phyloP scores from a whole-genome alignment of 2,329 filamentous ascomycete species.

The Fusarium transvaalense region DNA sequence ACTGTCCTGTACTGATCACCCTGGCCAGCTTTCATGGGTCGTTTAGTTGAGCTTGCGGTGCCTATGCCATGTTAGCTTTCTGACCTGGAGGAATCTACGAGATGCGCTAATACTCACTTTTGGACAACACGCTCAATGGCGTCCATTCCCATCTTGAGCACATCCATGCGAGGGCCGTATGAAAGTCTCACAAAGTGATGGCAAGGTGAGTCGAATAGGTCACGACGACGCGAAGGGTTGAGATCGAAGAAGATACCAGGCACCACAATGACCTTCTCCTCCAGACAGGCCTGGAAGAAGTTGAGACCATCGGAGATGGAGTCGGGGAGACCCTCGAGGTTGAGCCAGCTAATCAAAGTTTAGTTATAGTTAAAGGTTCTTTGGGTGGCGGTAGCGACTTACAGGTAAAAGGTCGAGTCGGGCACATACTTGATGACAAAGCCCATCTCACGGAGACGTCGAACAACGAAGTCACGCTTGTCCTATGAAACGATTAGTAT shows the following conservation, averaged over 20 bases:
- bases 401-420: conserved; percentile 95
- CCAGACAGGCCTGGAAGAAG: conserved; percentile 94
- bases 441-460: conserved; percentile 84
- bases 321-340: conserved; percentile 76
- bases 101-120: conserved; percentile 64
- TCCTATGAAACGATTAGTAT: conserved; percentile 59
- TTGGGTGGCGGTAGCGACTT: conserved; percentile 50
- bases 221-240: conserved; percentile 88
- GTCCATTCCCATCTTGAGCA: conserved; percentile 81
- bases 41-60: conserved; percentile 40
- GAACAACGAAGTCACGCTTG: conserved; percentile 92
- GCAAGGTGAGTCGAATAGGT: conserved; percentile 94
- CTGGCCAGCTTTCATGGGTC: neutral
- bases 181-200: conserved; percentile 91
- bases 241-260: conserved; percentile 98
- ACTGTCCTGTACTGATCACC: neutral
- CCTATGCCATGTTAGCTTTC: conserved; percentile 33
- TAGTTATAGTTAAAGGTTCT: neutral
- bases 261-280: conserved; percentile 96
- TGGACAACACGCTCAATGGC: conserved; percentile 85
- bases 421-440: conserved; percentile 88
- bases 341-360: conserved; percentile 60
- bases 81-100: no score
- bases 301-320: conserved; percentile 92
- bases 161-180: conserved; percentile 86